Base-by-base conservation (phyloP, 495 filamentous ascomycete genomes). In the Amorphotheca resinae region DNA sequence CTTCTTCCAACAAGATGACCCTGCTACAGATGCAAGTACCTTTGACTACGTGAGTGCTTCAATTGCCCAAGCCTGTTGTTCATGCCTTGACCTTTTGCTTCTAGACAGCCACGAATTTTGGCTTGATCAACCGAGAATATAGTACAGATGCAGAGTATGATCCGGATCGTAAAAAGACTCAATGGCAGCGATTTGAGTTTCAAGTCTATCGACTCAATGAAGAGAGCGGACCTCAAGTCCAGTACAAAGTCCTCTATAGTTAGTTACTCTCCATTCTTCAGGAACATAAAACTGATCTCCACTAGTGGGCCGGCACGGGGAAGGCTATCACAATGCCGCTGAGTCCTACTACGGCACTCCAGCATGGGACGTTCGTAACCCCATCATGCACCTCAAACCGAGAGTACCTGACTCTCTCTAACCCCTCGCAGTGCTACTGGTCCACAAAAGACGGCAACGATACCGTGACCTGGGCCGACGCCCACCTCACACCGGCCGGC, bases 1-100 rank as follows among this genome's bases (percentile, higher is more conserved):
- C 1, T 82, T 77, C 55, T 87, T 87, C 54, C 58, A 72, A 12
- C 82, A 87, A 57, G 81, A 86, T 59, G 68, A 82, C 37, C 62
- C 63, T 0, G 57, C 64, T 7, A 87, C 82, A 1, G 66, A 82
- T 53, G 51, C 75, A 1, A 60, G 61, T 9, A 73, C 65, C 0
- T 87, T 85, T 57, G 76, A 83, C 56, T 87, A 77, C 55, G 77
- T 81, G 59, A 38, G 65, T 34, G 31, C 18, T 31, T 20, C 22
- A 20, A 33, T 20, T 28, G 21, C 38, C 50, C 22, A 47, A 18
- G 17, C 26, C 11, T n/a, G n/a, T n/a, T n/a, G 25, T 11, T 37
- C 18, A 31, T 15, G 22, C 25, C 5, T 28, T 28, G 11, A 28
- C 22, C 25, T 28, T 28, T 5, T 50, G 1, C n/a, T n/a, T 32